Conservation (phyloP, 345 rosid species). For the Bruguiera gymnorhiza region DNA sequence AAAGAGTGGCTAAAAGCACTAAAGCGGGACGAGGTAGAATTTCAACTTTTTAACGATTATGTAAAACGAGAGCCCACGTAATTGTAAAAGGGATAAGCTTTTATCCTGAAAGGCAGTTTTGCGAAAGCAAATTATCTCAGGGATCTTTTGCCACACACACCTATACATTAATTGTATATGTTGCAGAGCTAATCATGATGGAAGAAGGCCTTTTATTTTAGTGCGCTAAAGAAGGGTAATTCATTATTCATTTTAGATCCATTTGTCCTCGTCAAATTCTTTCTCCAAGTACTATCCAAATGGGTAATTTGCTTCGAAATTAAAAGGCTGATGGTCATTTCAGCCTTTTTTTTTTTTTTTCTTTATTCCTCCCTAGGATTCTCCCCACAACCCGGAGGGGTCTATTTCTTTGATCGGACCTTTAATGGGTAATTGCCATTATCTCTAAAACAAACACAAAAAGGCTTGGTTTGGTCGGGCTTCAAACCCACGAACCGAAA, state of each 20-base stretch:
- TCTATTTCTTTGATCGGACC: not conserved
- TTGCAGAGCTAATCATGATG: not conserved
- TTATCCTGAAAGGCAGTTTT: not conserved
- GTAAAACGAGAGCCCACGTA: not conserved
- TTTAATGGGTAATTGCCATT: not conserved
- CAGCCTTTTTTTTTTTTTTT: no score
- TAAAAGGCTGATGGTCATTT: no score
- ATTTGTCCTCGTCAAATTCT: not conserved
- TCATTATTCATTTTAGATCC: no score
- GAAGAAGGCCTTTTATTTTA: not conserved
- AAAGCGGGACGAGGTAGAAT: not conserved
- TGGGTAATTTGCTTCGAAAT: no score
- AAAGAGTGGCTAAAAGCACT: not conserved
- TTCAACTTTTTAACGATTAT: not conserved
- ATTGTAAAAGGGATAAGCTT: not conserved
- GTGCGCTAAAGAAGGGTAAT: not conserved
- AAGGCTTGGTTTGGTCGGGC: not conserved
- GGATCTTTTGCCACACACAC: not conserved
- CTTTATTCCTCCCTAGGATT: no score
- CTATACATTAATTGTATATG: not conserved
- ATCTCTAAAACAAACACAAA: not conserved
- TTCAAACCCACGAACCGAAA: conserved; percentile 5
- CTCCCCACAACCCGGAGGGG: not conserved
- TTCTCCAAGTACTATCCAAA: not conserved
- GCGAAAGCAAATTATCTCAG: not conserved